Evolutionary conservation across 169 alveolate genomes (phyloP), one percentile per base, ranked within the genome.

Genomic region (Plasmodium gaboni): DNA sequence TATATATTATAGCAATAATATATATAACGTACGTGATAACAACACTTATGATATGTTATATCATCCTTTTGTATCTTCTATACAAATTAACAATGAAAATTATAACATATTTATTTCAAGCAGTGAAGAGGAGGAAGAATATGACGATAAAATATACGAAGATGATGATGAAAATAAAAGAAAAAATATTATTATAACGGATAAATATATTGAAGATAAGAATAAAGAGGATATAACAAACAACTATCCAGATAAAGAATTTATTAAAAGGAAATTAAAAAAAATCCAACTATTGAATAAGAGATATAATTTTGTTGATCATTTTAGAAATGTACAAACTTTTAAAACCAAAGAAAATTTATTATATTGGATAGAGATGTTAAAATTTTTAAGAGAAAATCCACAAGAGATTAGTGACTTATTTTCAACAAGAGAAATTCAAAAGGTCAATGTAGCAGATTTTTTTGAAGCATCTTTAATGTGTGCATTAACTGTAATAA

Each of bases 71-170:
- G 46, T 38, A 38, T 38, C 10, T 38, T 38, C 46, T 38, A 61
- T 63, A 17, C n/a, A 24, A 6, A 7, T 38, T 10, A 55, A 59
- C 44, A 50, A 57, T 17, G 91, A 83, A 50, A 83, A 83, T 28
- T 83, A 68, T 32, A 10, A 22, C 22, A 83, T 67, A 32, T 83
- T 53, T 44, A 32, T 83, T 32, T 83, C 91, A 15, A 83, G 91
- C 55, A 83, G 91, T 71, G 91, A 83, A 19, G 91, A 83, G 46
- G 91, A 70, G 32, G 90, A 67, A 3, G 90, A 48, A 46, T 19
- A 12, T 59, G 42, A 28, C 50, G 15, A 32, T 51, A 53, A 32
- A 5, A 24, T 46, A 22, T 50, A 63, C 2, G 53, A 24, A 67
- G 24, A 10, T 0, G 53, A n/a, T 1, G 64, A 50, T 4, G 72